Percentiles rank a stretch among this genome's conserved stretches.
These are phyloP conservation scores for Solanum lycopersicoides DNA, from an alignment of 257 asterid genomes.

Conservation along the genomic window DNA sequence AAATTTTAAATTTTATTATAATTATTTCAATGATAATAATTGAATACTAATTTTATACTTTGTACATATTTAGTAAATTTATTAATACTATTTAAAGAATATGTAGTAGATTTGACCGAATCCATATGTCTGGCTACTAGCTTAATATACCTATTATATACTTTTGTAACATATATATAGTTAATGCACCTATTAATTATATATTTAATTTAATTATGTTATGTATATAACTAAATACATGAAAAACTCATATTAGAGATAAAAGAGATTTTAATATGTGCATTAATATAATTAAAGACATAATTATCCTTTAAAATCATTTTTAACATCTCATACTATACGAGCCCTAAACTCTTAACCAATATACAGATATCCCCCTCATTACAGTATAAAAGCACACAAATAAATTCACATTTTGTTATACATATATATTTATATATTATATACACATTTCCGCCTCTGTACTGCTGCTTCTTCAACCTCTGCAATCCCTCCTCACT, in stretches of 20 bases:
- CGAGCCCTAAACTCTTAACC: background rate
- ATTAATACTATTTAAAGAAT: too few species aligned
- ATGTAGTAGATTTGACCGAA: too few species aligned
- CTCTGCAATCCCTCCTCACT: constrained; percentile 21
- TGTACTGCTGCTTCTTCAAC: constrained; percentile 26
- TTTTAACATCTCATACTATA: background rate
- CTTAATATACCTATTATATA: too few species aligned
- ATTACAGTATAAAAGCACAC: background rate
- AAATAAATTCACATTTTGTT: background rate
- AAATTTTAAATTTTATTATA: too few species aligned
- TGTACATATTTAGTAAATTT: too few species aligned
- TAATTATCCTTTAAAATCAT: background rate
- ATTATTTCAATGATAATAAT: too few species aligned
- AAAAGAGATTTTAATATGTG: too few species aligned
- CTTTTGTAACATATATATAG: background rate
- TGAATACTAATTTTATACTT: background rate
- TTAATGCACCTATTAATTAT: background rate
- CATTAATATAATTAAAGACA: too few species aligned
- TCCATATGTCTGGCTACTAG: background rate
- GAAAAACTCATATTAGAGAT: background rate
- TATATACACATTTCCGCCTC: constrained; percentile 10
- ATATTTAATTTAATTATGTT: too few species aligned
- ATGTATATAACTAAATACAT: too few species aligned
- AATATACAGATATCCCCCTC: background rate
- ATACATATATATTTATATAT: too few species aligned